Evolutionary conservation across 225 moss, liverwort and hornwort species (phyloP).

Genomic region (Rhytidiadelphus loreus): DNA sequence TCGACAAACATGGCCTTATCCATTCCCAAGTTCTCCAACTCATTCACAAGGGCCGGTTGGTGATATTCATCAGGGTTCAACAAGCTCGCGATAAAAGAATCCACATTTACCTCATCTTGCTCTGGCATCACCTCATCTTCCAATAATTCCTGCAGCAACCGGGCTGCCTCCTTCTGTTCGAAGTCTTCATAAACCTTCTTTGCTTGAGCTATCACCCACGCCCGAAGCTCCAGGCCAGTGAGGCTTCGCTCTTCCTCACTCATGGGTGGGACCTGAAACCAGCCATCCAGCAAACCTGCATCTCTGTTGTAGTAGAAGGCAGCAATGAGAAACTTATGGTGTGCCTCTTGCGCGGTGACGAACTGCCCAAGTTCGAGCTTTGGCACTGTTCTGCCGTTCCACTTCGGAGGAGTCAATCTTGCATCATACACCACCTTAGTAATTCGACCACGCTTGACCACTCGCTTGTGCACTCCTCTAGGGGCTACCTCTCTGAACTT

Average conservation of each 20-base stretch:
- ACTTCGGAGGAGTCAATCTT: fast-evolving
- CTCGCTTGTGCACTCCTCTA: too few species aligned
- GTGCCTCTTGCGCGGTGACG: neutral
- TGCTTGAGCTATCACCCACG: neutral
- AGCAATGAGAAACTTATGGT: neutral
- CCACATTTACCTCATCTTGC: neutral
- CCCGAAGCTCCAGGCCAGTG: neutral
- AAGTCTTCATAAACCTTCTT: neutral
- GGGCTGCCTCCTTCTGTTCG: neutral
- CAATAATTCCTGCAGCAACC: neutral
- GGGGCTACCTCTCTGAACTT: too few species aligned
- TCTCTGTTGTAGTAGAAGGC: neutral
- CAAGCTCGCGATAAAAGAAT: neutral
- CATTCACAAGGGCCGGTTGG: too few species aligned
- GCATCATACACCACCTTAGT: neutral
- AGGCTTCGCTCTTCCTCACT: neutral
- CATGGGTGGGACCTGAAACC: neutral
- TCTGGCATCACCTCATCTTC: neutral
- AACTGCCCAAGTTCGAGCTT: neutral
- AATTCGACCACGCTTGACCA: neutral
- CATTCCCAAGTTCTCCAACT: too few species aligned
- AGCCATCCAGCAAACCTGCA: neutral
- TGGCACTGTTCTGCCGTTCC: neutral
- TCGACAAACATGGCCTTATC: too few species aligned
- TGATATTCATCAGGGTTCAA: too few species aligned